Percentiles rank a stretch among this genome's conserved stretches.
phyloP scores from a whole-genome alignment of 495 filamentous ascomycete species.

The Chaetomidium leptoderma region DNA sequence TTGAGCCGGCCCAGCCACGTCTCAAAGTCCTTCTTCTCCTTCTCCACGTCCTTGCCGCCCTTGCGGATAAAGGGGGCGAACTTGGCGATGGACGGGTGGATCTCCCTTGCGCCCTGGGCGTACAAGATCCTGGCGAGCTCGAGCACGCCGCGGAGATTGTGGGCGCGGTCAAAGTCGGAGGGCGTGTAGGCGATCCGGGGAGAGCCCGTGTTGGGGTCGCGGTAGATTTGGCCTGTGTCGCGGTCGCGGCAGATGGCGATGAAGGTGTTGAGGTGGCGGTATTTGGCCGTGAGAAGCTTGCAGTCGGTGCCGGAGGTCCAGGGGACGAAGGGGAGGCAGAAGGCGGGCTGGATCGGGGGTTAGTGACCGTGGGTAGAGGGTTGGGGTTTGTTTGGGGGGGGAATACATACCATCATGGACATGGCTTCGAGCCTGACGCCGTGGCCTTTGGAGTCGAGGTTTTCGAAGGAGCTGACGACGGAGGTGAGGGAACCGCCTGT shows the following conservation, averaged over 20 bases:
- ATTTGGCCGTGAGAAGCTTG: conserved; percentile 59
- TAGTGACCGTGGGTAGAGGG: conserved; percentile 1
- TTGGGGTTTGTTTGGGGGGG: conserved; percentile 3
- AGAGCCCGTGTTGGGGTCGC: conserved; percentile 63
- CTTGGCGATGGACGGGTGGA: conserved; percentile 57
- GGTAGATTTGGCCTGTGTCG: conserved; percentile 67
- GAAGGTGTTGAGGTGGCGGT: conserved; percentile 60
- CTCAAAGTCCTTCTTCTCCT: conserved; percentile 22
- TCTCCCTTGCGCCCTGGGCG: conserved; percentile 70
- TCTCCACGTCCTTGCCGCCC: conserved; percentile 9
- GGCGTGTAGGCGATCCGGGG: conserved; percentile 63
- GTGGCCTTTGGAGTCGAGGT: conserved; percentile 76
- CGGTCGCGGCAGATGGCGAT: conserved; percentile 69
- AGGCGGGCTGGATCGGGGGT: conserved; percentile 25
- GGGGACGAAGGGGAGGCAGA: conserved; percentile 51
- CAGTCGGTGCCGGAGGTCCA: conserved; percentile 63
- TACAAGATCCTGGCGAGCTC: conserved; percentile 72
- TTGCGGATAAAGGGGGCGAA: conserved; percentile 61
- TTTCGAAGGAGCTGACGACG: conserved; percentile 71
- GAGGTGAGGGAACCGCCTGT: conserved; percentile 55
- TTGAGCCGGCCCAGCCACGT: conserved; percentile 60
- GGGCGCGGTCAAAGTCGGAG: conserved; percentile 62
- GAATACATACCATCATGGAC: conserved; percentile 52
- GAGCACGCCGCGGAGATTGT: conserved; percentile 67
- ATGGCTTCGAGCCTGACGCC: conserved; percentile 74